Percentiles rank a stretch among this genome's conserved stretches.
Evolutionary conservation across 2,329 filamentous ascomycete genomes (phyloP).

Genomic region (Leptoxyphium fumago): DNA sequence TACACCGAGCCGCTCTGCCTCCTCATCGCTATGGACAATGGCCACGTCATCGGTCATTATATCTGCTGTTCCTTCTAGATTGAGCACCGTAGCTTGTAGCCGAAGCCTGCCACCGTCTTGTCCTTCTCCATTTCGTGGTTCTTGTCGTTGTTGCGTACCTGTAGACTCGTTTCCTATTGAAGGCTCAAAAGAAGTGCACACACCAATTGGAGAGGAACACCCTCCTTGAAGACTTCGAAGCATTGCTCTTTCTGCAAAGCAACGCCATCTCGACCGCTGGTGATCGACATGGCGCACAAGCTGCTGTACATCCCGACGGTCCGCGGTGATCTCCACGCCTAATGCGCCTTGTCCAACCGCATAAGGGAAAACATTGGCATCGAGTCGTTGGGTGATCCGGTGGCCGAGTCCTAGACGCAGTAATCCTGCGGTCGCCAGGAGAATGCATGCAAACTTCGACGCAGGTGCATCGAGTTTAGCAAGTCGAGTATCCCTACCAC

Average conservation of each 20-base stretch:
- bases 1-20: too few relatives aligned
- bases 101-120: too few relatives aligned
- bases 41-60: too few relatives aligned
- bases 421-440: constrained; percentile 74
- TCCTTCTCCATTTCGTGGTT: too few relatives aligned
- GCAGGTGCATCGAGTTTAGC: constrained; percentile 66
- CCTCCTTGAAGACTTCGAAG: constrained; percentile 81
- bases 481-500: constrained; percentile 50
- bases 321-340: constrained; percentile 62
- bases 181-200: constrained; percentile 21
- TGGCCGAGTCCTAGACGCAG: constrained; percentile 53
- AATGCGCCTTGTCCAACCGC: constrained; percentile 85
- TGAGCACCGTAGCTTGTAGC: too few relatives aligned
- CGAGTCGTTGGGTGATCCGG: constrained; percentile 66
- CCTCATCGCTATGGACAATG: too few relatives aligned
- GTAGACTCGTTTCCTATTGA: too few relatives aligned
- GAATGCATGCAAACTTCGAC: constrained; percentile 59
- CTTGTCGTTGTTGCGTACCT: too few relatives aligned
- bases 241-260: constrained; percentile 62
- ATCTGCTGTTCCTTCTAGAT: too few relatives aligned
- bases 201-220: constrained; percentile 84
- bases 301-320: constrained; percentile 45
- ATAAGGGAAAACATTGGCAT: constrained; percentile 53
- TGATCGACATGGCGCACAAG: constrained; percentile 51
- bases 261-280: constrained; percentile 49